phyloP scores from a whole-genome alignment of 106 monocot genomes.

The Xerophyta viscosa region DNA sequence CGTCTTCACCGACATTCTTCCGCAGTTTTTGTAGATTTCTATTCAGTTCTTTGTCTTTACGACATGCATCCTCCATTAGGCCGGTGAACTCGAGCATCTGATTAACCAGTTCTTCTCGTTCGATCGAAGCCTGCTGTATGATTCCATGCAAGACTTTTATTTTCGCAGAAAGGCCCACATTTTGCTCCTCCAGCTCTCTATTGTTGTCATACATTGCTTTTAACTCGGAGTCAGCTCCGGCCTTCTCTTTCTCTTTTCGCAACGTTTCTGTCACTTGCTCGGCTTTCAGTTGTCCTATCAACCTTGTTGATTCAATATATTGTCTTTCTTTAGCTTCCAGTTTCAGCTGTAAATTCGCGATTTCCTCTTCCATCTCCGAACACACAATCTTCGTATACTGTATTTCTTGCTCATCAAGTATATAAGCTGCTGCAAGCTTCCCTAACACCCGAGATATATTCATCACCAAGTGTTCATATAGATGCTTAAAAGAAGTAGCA shows the following conservation, averaged over 20 bases:
- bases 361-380: constrained; percentile 35
- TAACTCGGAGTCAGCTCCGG: constrained; percentile 26
- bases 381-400: constrained; percentile 23
- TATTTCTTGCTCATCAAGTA: constrained; percentile 39
- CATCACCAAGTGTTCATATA: constrained; percentile 22
- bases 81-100: constrained; percentile 20
- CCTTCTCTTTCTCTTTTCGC: constrained; percentile 27
- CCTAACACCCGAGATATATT: constrained; percentile 21
- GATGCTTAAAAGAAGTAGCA: constrained; percentile 18
- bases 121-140: constrained; percentile 9
- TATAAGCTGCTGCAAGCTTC: constrained; percentile 16
- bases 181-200: constrained; percentile 15
- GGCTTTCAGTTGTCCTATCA: constrained; percentile 20
- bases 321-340: constrained; percentile 18
- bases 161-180: constrained; percentile 16
- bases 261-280: constrained; percentile 13
- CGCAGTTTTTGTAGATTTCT: constrained; percentile 23
- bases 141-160: constrained; percentile 13
- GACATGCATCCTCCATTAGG: constrained; percentile 18
- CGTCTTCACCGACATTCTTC: constrained; percentile 15
- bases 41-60: constrained; percentile 32
- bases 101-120: constrained; percentile 21
- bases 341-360: constrained; percentile 12
- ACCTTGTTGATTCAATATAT: constrained; percentile 14
- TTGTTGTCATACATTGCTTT: constrained; percentile 16